Conservation (phyloP, 306 rosid species). For the Vigna reflexopilosa region DNA sequence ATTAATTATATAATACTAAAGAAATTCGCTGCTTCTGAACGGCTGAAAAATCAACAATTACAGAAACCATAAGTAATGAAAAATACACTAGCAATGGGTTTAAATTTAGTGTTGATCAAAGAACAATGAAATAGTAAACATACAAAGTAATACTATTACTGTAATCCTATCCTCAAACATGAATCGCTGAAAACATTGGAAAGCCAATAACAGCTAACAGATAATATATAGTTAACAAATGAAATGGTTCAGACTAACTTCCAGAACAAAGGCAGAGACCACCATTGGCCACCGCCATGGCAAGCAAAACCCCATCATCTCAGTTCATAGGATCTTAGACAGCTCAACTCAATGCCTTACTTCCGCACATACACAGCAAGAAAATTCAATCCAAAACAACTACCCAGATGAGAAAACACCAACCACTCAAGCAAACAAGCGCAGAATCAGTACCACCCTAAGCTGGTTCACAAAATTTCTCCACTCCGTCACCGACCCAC, state of each 20-base stretch:
- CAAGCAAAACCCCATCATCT: not conserved
- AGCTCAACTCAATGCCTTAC: slow-evolving; percentile 39
- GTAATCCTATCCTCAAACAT: slow-evolving; percentile 33
- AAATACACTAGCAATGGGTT: not conserved
- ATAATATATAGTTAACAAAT: slow-evolving; percentile 19
- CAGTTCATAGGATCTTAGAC: slow-evolving; percentile 30
- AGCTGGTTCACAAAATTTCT: not conserved
- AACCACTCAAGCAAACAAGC: slow-evolving; percentile 38
- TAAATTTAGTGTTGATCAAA: slow-evolving; percentile 26
- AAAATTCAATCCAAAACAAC: slow-evolving; percentile 35
- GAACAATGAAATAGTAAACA: slow-evolving; percentile 31
- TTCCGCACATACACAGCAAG: slow-evolving; percentile 32
- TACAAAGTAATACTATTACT: slow-evolving; percentile 1
- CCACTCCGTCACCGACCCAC: slow-evolving; percentile 30
- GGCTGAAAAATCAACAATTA: slow-evolving; percentile 13
- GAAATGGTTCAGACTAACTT: slow-evolving; percentile 32
- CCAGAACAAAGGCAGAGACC: slow-evolving; percentile 35
- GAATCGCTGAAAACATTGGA: slow-evolving; percentile 16
- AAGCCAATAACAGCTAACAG: slow-evolving; percentile 25
- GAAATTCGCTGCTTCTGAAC: not conserved
- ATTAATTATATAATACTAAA: slow-evolving; percentile 4
- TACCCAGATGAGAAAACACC: slow-evolving; percentile 36
- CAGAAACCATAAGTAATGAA: not conserved
- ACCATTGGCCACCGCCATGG: slow-evolving; percentile 46
- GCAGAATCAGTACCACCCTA: slow-evolving; percentile 29